Evolutionary conservation across 2,329 filamentous ascomycete genomes (phyloP).

Genomic region (Fusarium marasasianum): DNA sequence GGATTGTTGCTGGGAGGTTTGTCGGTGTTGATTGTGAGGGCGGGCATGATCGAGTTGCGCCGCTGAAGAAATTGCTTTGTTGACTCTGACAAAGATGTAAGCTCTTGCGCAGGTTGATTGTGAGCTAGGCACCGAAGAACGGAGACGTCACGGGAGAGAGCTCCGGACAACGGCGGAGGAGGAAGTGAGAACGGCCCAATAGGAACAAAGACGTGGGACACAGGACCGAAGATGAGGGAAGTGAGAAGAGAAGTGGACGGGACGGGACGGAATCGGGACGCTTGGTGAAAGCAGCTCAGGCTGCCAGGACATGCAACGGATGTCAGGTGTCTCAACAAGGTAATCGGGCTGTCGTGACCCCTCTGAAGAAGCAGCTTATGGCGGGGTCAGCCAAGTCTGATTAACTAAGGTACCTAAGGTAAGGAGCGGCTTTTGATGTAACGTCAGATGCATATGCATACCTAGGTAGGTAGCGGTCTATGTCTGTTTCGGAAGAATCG

Average conservation of each 20-base stretch:
- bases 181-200: conserved; percentile 5
- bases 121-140: conserved; percentile 24
- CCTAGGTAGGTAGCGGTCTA: background rate
- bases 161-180: background rate
- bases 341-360: background rate
- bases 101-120: background rate
- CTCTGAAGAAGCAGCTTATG: conserved; percentile 5
- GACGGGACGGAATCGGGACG: background rate
- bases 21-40: conserved; percentile 46
- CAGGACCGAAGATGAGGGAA: background rate
- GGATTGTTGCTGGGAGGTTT: conserved; percentile 45
- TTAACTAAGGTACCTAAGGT: background rate
- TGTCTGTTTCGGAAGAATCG: background rate
- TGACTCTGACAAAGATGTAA: conserved; percentile 3
- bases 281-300: background rate
- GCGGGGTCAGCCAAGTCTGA: conserved; percentile 2
- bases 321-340: conserved; percentile 10
- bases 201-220: background rate
- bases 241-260: background rate
- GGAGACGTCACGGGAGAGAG: conserved; percentile 14
- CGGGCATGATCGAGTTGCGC: conserved; percentile 42
- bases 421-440: background rate
- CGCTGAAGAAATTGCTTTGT: conserved; percentile 2
- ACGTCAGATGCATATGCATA: background rate
- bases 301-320: background rate